Evolutionary conservation across 208 protist genomes (phyloP).

Genomic region (Trichomonas tenax): DNA sequence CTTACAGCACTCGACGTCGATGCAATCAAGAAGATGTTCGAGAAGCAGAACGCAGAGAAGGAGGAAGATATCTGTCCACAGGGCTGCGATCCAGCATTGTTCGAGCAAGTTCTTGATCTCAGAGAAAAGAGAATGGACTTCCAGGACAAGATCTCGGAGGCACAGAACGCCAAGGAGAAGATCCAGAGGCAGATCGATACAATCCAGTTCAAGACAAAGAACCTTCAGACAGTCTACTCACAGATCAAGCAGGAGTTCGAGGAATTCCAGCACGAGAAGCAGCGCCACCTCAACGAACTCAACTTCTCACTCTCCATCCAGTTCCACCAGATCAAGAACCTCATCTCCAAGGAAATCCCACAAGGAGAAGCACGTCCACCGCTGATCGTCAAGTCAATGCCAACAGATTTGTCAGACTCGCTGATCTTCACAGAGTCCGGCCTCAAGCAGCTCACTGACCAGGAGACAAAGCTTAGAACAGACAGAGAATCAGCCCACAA

Average conservation of each 20-base stretch:
- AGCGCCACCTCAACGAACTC: slow-evolving; percentile 75
- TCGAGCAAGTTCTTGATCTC: slow-evolving; percentile 59
- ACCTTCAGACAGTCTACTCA: slow-evolving; percentile 44
- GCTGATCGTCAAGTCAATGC: slow-evolving; percentile 17
- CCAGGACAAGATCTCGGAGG: slow-evolving; percentile 57
- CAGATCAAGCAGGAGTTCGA: slow-evolving; percentile 56
- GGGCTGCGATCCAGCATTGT: slow-evolving; percentile 59
- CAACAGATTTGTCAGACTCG: slow-evolving; percentile 24
- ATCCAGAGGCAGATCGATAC: slow-evolving; percentile 56
- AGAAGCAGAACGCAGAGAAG: slow-evolving; percentile 31
- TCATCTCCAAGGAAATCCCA: not conserved
- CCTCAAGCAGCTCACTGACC: not conserved
- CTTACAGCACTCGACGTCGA: slow-evolving; percentile 29
- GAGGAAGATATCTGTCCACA: slow-evolving; percentile 51
- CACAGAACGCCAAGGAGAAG: slow-evolving; percentile 50
- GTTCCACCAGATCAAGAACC: slow-evolving; percentile 28
- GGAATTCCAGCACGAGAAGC: slow-evolving; percentile 69
- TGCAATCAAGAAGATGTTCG: slow-evolving; percentile 26
- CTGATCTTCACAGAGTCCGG: slow-evolving; percentile 32
- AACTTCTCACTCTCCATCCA: slow-evolving; percentile 56
- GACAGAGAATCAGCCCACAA: slow-evolving; percentile 28
- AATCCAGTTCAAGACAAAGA: slow-evolving; percentile 47
- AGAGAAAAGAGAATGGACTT: slow-evolving; percentile 68
- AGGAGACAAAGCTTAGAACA: slow-evolving; percentile 21
- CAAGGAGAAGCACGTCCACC: not conserved